Base-by-base conservation (phyloP, 441 rosid species). In the Arabidopsis lyrata region DNA sequence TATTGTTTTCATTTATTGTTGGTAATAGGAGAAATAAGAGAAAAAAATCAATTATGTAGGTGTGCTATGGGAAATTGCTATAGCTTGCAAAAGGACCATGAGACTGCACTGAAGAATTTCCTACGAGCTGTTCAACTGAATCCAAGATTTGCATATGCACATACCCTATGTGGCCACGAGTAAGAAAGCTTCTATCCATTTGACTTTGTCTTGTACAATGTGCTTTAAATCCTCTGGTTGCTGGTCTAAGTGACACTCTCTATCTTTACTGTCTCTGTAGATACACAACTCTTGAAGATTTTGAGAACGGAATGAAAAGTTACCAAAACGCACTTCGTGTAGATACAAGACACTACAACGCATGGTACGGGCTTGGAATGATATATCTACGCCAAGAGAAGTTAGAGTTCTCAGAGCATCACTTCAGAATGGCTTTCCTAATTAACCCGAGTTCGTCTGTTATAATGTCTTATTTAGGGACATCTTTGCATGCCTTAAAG, bases 321-420 rank as follows among this genome's bases (percentile, higher is more conserved):
- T 95, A 93, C 73, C 99, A 93, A 61, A 91, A 79, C 75, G 98
- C 99, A 75, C 95, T 95, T 45, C 76, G 89, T 68, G 83, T 91
- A 66, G 99, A 95, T 85, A 70, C 88, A 61, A 91, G 98, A 78
- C 99, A 95, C 80, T 95, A 95, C 76, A 95, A 95, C 39, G 76
- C 99, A 12, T 95, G 98, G 98, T 90, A 95, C 76, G 99, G 99
- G 38, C 95, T 95, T 77, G 99, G 98, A 68, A 91, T 93, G 95
- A 82, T 93, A 72, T 90, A 84, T 76, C 95, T 95, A 68, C 94
- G 98, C 70, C 97, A 93, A 82, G 99, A 95, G 85, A 93, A 93
- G 82, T 85, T 86, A 61, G 93, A 93, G 79, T 93, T 95, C 81
- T 87, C 99, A 0, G 97, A 93, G 88, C 97, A 95, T 81, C 97